A percentile compares a stretch with the other conserved stretches of the same genome.
phyloP scores from a whole-genome alignment of 2,329 filamentous ascomycete species.

The Xylariaceae sp. region DNA sequence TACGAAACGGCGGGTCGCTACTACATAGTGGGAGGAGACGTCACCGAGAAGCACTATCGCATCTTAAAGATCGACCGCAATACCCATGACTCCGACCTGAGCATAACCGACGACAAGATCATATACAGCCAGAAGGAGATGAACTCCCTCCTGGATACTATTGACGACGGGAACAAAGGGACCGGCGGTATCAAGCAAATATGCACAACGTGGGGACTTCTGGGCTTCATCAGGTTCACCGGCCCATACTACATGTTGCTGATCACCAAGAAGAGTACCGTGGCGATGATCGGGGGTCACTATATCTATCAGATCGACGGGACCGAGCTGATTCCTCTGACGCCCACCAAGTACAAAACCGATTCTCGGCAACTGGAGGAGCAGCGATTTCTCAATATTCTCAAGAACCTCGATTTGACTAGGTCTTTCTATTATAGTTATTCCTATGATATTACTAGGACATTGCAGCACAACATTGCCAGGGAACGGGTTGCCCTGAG shows the following conservation, averaged over 20 bases:
- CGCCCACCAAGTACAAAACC: conserved; percentile 73
- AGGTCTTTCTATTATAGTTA: conserved; percentile 98
- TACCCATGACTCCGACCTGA: conserved; percentile 74
- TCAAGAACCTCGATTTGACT: conserved; percentile 88
- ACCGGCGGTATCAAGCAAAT: conserved; percentile 88
- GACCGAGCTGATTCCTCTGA: conserved; percentile 87
- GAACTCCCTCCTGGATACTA: conserved; percentile 88
- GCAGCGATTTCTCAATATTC: conserved; percentile 81
- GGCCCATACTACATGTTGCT: conserved; percentile 96
- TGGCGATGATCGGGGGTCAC: conserved; percentile 94
- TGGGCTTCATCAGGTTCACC: conserved; percentile 96
- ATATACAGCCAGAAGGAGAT: conserved; percentile 92
- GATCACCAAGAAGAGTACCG: conserved; percentile 93
- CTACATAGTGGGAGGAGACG: conserved; percentile 91
- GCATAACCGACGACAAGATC: conserved; percentile 90
- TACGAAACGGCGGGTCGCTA: conserved; percentile 94
- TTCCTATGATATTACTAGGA: conserved; percentile 92
- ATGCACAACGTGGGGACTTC: conserved; percentile 87
- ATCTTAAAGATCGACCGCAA: conserved; percentile 95
- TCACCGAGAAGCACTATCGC: conserved; percentile 84
- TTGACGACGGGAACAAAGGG: conserved; percentile 91
- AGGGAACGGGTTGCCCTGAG: conserved; percentile 73
- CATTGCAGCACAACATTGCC: conserved; percentile 88
- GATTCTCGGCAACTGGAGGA: conserved; percentile 85
- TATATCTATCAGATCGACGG: conserved; percentile 95